These are phyloP conservation scores for Plectosphaerella cucumerina DNA, from an alignment of 2,329 filamentous ascomycete species.

Conservation along the genomic window DNA sequence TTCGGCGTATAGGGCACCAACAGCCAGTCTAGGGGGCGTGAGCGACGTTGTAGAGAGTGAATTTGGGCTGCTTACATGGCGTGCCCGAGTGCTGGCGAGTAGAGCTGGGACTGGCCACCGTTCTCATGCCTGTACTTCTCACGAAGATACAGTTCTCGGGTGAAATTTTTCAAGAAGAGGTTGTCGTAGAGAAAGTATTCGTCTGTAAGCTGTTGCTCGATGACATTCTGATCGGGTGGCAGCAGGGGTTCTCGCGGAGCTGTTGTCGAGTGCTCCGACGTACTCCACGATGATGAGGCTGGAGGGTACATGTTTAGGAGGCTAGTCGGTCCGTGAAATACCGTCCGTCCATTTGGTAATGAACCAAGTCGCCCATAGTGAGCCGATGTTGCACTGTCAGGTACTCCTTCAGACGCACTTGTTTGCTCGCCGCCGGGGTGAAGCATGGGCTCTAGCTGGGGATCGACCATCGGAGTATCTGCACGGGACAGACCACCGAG, in stretches of 20 bases:
- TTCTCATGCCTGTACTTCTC: slow-evolving; percentile 1
- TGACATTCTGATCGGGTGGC: not conserved
- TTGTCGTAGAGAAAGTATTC: not conserved
- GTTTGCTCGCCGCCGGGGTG: not conserved
- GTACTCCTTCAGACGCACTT: not conserved
- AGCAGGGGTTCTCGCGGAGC: not conserved
- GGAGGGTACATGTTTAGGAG: not conserved
- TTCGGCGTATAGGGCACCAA: not conserved
- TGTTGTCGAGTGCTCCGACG: not conserved
- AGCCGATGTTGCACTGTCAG: not conserved
- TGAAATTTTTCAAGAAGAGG: not conserved
- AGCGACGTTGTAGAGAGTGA: not conserved
- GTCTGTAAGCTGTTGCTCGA: not conserved
- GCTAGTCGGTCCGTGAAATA: not conserved
- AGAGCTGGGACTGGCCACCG: not conserved
- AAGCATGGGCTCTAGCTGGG: not conserved
- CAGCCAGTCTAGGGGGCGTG: not conserved
- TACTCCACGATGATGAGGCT: not conserved
- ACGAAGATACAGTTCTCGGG: not conserved
- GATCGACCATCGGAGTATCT: not conserved
- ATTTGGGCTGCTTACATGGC: not conserved
- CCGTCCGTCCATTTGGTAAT: not conserved
- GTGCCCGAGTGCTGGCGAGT: slow-evolving; percentile 2
- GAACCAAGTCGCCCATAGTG: not conserved
- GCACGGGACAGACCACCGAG: not conserved